Percentiles rank a stretch among this genome's conserved stretches.
Conservation (phyloP, 345 rosid genomes). For the Gossypium arboreum region DNA sequence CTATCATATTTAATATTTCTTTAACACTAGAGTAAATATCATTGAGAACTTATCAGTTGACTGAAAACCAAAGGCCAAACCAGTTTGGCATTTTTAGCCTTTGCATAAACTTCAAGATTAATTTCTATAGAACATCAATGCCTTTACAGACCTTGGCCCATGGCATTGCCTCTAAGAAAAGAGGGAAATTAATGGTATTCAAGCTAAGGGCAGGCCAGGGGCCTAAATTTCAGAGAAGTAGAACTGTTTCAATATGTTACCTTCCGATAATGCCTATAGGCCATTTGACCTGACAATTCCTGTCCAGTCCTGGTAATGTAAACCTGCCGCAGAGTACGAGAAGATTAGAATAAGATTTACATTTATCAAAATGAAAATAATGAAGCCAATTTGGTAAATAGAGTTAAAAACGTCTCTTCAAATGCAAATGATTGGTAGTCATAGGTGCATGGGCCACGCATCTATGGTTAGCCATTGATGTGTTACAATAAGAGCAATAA, state of each 20-base stretch:
- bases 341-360: background rate
- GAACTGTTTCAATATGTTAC: conserved; percentile 29
- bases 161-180: no score
- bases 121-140: background rate
- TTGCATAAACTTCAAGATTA: background rate
- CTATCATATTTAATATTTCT: no score
- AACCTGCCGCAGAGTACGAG: conserved; percentile 42
- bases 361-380: background rate
- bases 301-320: conserved; percentile 63
- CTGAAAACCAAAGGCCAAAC: no score
- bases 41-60: no score
- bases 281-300: conserved; percentile 74
- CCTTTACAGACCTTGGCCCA: background rate
- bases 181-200: background rate
- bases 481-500: no score
- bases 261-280: conserved; percentile 76
- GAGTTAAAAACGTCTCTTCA: background rate
- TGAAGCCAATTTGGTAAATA: background rate
- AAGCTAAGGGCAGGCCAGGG: background rate
- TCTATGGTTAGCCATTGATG: background rate
- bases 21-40: no score
- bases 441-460: background rate
- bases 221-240: background rate
- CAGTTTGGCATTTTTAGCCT: no score
- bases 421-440: background rate